Conservation (phyloP, 1,139 yeast species). For the Taphrina pruni region DNA sequence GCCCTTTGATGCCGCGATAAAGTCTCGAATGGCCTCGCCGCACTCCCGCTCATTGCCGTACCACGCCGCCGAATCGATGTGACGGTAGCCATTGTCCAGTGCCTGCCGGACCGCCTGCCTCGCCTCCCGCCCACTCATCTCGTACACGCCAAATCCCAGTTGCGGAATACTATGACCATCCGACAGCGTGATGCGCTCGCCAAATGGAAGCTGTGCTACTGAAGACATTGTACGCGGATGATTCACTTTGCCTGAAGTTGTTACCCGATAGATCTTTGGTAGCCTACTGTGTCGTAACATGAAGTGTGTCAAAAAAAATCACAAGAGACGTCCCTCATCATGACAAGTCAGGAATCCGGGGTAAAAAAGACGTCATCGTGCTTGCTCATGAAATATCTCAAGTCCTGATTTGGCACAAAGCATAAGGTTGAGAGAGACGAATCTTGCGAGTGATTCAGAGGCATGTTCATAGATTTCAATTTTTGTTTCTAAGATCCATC, state of each 20-base stretch:
- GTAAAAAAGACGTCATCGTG: not conserved
- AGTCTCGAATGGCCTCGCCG: slow-evolving; percentile 59
- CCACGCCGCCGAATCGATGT: slow-evolving; percentile 60
- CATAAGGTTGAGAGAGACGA: no score
- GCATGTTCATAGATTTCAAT: slow-evolving; percentile 2
- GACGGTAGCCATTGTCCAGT: slow-evolving; percentile 47
- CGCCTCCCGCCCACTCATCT: slow-evolving; percentile 45
- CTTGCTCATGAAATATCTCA: no score
- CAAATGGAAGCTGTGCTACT: slow-evolving; percentile 13
- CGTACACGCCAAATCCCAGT: slow-evolving; percentile 59
- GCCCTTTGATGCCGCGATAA: slow-evolving; percentile 57
- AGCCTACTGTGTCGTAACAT: not conserved
- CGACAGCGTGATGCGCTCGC: slow-evolving; percentile 49
- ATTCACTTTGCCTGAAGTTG: not conserved
- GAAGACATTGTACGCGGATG: slow-evolving; percentile 2
- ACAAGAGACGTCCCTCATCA: not conserved
- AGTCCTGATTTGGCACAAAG: no score
- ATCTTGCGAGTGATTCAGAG: not conserved
- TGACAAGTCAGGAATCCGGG: not conserved
- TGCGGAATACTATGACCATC: slow-evolving; percentile 60
- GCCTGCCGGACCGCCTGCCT: slow-evolving; percentile 44
- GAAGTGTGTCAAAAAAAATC: not conserved
- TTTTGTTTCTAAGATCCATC: slow-evolving; percentile 12
- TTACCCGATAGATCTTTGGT: not conserved
- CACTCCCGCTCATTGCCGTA: slow-evolving; percentile 62